phyloP scores from a whole-genome alignment of 139 green algal genomes.

The Helicosporidium sp. region DNA sequence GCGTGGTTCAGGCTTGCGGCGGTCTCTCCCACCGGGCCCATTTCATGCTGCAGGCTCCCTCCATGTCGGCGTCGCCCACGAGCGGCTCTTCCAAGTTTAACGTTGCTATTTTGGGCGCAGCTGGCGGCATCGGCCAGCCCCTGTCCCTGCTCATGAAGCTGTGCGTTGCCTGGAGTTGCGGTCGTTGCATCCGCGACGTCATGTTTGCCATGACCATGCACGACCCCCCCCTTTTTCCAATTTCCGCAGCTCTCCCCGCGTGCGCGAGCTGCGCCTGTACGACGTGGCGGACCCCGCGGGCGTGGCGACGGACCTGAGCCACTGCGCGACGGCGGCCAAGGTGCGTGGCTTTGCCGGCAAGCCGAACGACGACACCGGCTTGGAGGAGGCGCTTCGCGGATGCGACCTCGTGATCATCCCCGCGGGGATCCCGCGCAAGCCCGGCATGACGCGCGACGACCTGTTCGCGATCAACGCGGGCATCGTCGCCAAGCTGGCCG shows the following conservation, averaged over 20 bases:
- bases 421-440: slow-evolving; percentile 81
- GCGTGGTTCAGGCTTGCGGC: too few relatives aligned
- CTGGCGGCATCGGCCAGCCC: slow-evolving; percentile 69
- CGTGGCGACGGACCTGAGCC: slow-evolving; percentile 78
- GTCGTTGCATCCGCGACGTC: too few relatives aligned
- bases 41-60: too few relatives aligned
- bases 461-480: slow-evolving; percentile 96
- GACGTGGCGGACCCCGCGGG: slow-evolving; percentile 81
- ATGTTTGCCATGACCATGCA: too few relatives aligned
- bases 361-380: slow-evolving; percentile 48
- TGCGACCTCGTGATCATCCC: slow-evolving; percentile 83
- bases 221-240: too few relatives aligned
- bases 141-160: slow-evolving; percentile 74
- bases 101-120: slow-evolving; percentile 59
- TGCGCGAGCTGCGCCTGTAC: slow-evolving; percentile 71
- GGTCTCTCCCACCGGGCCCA: too few relatives aligned
- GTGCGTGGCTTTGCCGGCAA: slow-evolving; percentile 52
- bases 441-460: slow-evolving; percentile 96
- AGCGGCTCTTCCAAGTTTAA: slow-evolving; percentile 6
- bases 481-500: slow-evolving; percentile 47
- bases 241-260: not conserved
- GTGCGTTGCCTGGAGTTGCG: slow-evolving; percentile 1
- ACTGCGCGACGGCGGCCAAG: slow-evolving; percentile 74
- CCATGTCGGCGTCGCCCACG: too few relatives aligned
- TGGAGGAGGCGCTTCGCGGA: slow-evolving; percentile 49